Evolutionary conservation across 768 basidiomycete species (phyloP), one percentile per base, ranked within the genome.

Genomic region (Daedalea quercina): DNA sequence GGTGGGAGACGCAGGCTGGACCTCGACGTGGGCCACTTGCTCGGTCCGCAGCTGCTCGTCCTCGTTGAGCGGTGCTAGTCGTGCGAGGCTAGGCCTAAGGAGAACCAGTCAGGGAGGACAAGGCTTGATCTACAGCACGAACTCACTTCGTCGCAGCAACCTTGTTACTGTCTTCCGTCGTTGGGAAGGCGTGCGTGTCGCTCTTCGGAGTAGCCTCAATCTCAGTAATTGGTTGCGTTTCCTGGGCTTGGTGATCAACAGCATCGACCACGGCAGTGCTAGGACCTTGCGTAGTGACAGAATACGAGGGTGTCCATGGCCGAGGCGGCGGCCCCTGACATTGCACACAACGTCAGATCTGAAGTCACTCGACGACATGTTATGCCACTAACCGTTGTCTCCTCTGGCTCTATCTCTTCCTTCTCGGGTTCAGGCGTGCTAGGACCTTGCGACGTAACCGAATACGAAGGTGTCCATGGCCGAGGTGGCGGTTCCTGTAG

Each of bases 381-480:
- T 11, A 31, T 31, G 11, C 11, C 28, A 31, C 28, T 31, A 4
- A 31, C 28, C 11, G 28, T 11, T 44, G 54, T 40, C 23, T 58
- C 55, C 53, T 54, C 55, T 1, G 50, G 28, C 11, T 43, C 54
- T 24, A 51, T 46, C n/a, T 44, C 55, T 6, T 50, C n/a, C 7
- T 46, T 17, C 35, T 58, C 17, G 4, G 15, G 37, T 15, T 15
- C 37, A 1, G 58, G 54, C 12, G 62, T 59, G 28, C 58, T 54
- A 46, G 63, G 57, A 20, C 70, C 70, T 57, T 70, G 70, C 7
- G 57, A 54, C 13, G 67, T 68, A 9, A 72, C 70, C 9, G 69
- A 65, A 51, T 73, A 73, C 15, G 71, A 73, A 4, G 69, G 70
- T 7, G 70, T 70, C 70, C 69, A 71, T 3, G 71, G 69, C 3